These are phyloP conservation scores for Neurospora sp. DNA, from an alignment of 495 filamentous ascomycete genomes.

Conservation along the genomic window DNA sequence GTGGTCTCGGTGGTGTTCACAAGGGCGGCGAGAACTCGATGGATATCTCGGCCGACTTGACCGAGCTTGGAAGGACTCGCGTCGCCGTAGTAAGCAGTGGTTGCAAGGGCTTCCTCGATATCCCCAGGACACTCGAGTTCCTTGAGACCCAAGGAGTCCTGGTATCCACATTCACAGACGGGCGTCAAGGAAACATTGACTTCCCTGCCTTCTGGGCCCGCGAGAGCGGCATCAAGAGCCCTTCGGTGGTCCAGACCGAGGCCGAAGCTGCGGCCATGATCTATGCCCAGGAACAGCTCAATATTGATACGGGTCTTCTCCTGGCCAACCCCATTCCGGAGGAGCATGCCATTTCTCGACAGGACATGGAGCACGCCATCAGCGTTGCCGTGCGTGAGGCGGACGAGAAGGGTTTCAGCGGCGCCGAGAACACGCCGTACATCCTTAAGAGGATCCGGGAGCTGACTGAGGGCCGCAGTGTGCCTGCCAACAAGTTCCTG, in stretches of 20 bases:
- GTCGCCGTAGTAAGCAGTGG: slow-evolving; percentile 84
- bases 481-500: slow-evolving; percentile 66
- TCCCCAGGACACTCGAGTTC: slow-evolving; percentile 83
- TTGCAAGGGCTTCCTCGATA: slow-evolving; percentile 92
- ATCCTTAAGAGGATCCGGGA: slow-evolving; percentile 74
- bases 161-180: slow-evolving; percentile 83
- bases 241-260: slow-evolving; percentile 61
- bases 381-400: slow-evolving; percentile 64
- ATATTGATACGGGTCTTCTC: slow-evolving; percentile 61
- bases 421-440: slow-evolving; percentile 82
- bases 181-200: slow-evolving; percentile 52
- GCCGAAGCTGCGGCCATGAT: slow-evolving; percentile 79
- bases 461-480: slow-evolving; percentile 60
- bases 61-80: slow-evolving; percentile 84
- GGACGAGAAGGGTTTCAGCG: slow-evolving; percentile 53
- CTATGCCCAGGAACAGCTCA: slow-evolving; percentile 45
- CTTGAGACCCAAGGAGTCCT: slow-evolving; percentile 87
- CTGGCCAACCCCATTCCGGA: slow-evolving; percentile 84
- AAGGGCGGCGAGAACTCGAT: slow-evolving; percentile 74
- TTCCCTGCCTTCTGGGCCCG: slow-evolving; percentile 86
- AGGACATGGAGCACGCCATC: slow-evolving; percentile 66
- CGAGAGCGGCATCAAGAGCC: slow-evolving; percentile 74
- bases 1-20: slow-evolving; percentile 81
- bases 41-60: slow-evolving; percentile 93
- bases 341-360: slow-evolving; percentile 56